A percentile compares a stretch with the other conserved stretches of the same genome.
These are phyloP conservation scores for Ilex asprella DNA, from an alignment of 257 asterid species.

Conservation along the genomic window DNA sequence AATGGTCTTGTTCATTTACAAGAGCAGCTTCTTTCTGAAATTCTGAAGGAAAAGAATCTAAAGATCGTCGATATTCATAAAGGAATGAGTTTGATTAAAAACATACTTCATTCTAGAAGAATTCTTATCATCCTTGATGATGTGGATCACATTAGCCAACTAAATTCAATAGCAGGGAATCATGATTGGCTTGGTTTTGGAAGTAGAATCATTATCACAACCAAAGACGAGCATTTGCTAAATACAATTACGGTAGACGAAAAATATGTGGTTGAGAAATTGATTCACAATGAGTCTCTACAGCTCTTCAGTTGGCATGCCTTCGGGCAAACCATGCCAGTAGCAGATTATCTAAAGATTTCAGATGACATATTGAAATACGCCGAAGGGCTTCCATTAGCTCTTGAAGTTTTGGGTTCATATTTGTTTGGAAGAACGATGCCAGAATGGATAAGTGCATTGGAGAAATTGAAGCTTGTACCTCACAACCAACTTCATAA, in stretches of 20 bases:
- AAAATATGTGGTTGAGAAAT: background rate
- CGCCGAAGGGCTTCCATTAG: background rate
- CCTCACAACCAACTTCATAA: too few species aligned
- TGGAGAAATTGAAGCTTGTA: background rate
- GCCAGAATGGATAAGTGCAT: too few species aligned
- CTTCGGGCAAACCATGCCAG: background rate
- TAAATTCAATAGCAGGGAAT: too few species aligned
- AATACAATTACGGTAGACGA: background rate
- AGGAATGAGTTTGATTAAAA: background rate
- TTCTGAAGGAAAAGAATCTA: too few species aligned
- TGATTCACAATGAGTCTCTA: background rate
- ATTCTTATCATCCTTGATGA: slow-evolving; percentile 7
- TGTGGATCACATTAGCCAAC: slow-evolving; percentile 7
- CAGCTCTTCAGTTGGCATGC: slow-evolving; percentile 8
- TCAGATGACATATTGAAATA: background rate
- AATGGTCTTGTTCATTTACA: background rate
- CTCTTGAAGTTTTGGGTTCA: background rate
- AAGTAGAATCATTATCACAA: too few species aligned
- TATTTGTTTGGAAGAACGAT: too few species aligned
- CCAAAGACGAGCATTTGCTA: background rate
- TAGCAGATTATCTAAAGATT: background rate
- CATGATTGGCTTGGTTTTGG: too few species aligned
- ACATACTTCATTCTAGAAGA: background rate
- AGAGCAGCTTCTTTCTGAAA: too few species aligned
- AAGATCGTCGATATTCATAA: too few species aligned